Evolutionary conservation across 2,329 filamentous ascomycete species (phyloP), one percentile per base, ranked within the genome.

Genomic region (Simplicillium aogashimaense): DNA sequence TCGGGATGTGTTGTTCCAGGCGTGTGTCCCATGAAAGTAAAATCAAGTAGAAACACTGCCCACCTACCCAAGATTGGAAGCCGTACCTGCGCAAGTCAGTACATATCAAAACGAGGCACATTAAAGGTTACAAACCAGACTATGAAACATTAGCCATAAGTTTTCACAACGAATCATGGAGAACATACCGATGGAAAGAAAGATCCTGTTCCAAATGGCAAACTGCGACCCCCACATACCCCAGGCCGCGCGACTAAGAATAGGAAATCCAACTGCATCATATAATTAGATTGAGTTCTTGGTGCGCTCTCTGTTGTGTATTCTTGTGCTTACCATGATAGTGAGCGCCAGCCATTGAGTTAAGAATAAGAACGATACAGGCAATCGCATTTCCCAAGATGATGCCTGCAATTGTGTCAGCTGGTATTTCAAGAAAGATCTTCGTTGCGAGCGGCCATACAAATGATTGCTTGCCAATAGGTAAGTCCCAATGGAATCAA

Each of bases 1-100:
- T 68, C 12, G 56, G 60, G 34, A 70, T 59, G 43, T 62, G 62
- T 1, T 56, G 37, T 40, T 68, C 65, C 29, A 68, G 54, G 7
- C 55, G 54, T 10, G 66, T 66, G 47, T 65, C 64, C 50, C 66
- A 64, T 2, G 68, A 65, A 10, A 64, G 59, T 5, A 71, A 54
- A 38, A 65, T 65, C 35, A 70, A 55, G 38, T 69, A 66, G 40
- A 68, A 45, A 37, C 65, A 69, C 48, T 66, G 56, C 3, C 66
- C 66, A 11, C 67, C 67, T 32, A 68, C 61, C 62, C 65, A 70
- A 4, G 65, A 60, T 38, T 67, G 65, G 42, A 69, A 66, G 13
- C 58, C 64, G 39, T 65, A 64, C 61, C 60, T 60, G 18, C 36
- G 31, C 35, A 33, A 4, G 32, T 38, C 16, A 42, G 17, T 35